Conservation (phyloP, 306 rosid genomes). For the peach (Prunus persica) region DNA sequence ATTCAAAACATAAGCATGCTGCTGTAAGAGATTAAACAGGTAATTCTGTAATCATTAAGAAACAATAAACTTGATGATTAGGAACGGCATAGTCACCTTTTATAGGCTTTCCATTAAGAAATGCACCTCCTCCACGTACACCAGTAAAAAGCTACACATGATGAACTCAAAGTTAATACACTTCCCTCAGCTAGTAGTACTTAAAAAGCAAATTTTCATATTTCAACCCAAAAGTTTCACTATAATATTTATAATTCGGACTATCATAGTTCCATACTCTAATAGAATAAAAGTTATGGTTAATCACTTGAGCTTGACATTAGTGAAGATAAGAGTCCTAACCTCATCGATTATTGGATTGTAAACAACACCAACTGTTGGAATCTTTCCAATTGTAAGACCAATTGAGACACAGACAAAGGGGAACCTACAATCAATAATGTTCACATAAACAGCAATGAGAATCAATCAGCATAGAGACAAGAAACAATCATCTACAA, state of each 20-base stretch:
- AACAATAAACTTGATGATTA: slow-evolving; percentile 9
- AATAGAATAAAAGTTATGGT: neutral
- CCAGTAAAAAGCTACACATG: slow-evolving; percentile 79
- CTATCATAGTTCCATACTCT: neutral
- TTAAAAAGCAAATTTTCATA: slow-evolving; percentile 15
- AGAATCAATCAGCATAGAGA: slow-evolving; percentile 14
- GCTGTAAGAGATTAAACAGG: neutral
- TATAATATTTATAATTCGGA: neutral
- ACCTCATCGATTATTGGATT: slow-evolving; percentile 94
- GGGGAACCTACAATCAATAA: slow-evolving; percentile 63
- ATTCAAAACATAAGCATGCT: slow-evolving; percentile 29
- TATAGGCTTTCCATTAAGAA: slow-evolving; percentile 75
- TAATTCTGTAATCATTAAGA: neutral
- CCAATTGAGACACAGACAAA: slow-evolving; percentile 95
- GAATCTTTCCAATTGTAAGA: slow-evolving; percentile 80
- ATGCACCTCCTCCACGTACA: slow-evolving; percentile 75
- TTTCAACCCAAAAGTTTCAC: neutral
- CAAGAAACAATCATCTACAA: slow-evolving; percentile 16
- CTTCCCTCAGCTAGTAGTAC: slow-evolving; percentile 18
- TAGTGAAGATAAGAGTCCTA: slow-evolving; percentile 25
- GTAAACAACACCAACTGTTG: slow-evolving; percentile 89
- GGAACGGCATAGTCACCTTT: slow-evolving; percentile 51
- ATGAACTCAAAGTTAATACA: slow-evolving; percentile 21
- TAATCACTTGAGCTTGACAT: slow-evolving; percentile 11
- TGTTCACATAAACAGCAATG: neutral